Base-by-base conservation (phyloP, 768 basidiomycete species). In the Gloeostereum incarnatum region DNA sequence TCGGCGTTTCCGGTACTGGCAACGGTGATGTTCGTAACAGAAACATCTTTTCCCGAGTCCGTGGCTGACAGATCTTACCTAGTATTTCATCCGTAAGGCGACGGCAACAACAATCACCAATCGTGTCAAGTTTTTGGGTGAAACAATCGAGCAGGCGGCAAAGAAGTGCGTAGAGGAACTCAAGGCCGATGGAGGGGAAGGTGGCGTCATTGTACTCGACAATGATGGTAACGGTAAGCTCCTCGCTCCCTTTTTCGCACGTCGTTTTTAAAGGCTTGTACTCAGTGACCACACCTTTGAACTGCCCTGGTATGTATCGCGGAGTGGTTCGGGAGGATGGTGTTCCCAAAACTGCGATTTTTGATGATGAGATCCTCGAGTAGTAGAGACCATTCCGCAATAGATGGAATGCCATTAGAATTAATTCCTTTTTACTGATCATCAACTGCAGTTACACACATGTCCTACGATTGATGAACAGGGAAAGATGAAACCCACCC, bases 1-100 rank as follows among this genome's bases (percentile, higher is more conserved):
- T 90, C 17, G 85, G 86, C 3, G 60, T 90, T n/a, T 85, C 82
- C 21, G 84, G 87, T 0, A 90, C 88, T 9, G 88, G 88, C 5
- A 78, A 89, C 47, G 87, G 87, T 45, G 87, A 90, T 57, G 84
- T 87, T 52, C 42, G 75, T 59, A n/a, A n/a, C 25, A 32, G 25
- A 32, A 29, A 21, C 31, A 11, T 21, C 14, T 26, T 31, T 6
- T 35, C 25, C 37, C 31, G 19, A 30, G 39, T 26, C 30, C 13
- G 38, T 30, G 38, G 18, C 31, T 32, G 38, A 29, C 35, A 33
- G 46, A 19, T 35, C 21, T 3, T 20, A 30, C 33, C 5, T 42
- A 90, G 85, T 85, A 81, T 54, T 90, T 81, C 52, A 87, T 91
- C 41, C 71, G 88, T 29, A 69, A 68, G 38, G 70, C 73, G 16